Evolutionary conservation across 164 flowering plant species (phyloP).

Genomic region (Stephania cephalantha): DNA sequence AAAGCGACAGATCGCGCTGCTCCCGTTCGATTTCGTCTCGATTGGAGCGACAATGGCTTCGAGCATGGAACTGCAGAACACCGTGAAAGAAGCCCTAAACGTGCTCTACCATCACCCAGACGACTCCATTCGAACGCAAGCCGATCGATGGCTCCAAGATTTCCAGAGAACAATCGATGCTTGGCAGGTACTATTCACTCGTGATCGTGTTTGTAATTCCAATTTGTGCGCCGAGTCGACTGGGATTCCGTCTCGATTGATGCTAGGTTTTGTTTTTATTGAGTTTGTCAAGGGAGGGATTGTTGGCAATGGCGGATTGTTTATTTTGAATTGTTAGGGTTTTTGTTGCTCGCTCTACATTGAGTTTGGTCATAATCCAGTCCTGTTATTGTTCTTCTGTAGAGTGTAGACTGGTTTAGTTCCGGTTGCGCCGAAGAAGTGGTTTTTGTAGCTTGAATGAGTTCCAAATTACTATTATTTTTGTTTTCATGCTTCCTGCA

Average conservation of each 20-base stretch:
- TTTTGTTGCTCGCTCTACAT: background rate
- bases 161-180: constrained; percentile 93
- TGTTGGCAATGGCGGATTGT: background rate
- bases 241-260: too few relatives aligned
- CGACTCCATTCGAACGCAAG: constrained; percentile 73
- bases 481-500: background rate
- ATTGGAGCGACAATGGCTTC: constrained; percentile 3
- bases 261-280: background rate
- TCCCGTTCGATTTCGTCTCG: background rate
- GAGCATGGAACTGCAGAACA: constrained; percentile 58
- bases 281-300: background rate
- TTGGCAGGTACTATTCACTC: constrained; percentile 67
- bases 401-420: too few relatives aligned
- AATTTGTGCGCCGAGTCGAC: background rate
- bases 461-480: background rate
- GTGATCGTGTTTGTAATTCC: background rate
- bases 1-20: background rate
- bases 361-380: too few relatives aligned
- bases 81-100: constrained; percentile 94
- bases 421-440: too few relatives aligned
- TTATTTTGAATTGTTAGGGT: background rate
- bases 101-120: constrained; percentile 95
- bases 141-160: constrained; percentile 98
- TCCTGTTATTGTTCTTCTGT: too few relatives aligned
- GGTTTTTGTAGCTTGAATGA: too few relatives aligned